Evolutionary conservation across 345 rosid genomes (phyloP), one percentile per base, ranked within the genome.

Genomic region (Syzygium aromaticum): DNA sequence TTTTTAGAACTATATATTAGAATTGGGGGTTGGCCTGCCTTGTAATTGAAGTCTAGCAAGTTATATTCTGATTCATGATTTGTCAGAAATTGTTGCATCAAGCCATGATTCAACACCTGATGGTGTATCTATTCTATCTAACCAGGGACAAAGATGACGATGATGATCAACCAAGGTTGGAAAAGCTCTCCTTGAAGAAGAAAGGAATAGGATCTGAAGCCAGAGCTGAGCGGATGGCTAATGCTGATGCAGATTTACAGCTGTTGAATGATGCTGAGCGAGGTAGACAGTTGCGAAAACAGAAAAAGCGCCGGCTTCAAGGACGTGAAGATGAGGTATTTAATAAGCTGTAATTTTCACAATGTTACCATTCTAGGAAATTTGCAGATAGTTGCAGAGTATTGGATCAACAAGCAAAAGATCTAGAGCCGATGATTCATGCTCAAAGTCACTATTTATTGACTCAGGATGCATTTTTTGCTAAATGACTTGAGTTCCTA

Each of bases 151-250:
- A 89, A 87, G 86, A 21, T 87, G 87, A 86, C 84, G 94, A 93
- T 87, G 96, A 95, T 90, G 97, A 95, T 84, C 93, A 92, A 88
- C 94, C 95, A 87, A 94, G 90, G 91, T 90, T 94, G 89, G 97
- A 96, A 89, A 96, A 96, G 92, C 89, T 96, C 86, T 95, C 95
- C 52, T 87, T 96, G 91, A 96, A 95, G 94, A 96, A 94, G 91
- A 98, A 92, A 89, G 98, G 99, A 88, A 88, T 95, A 84, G 99
- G 99, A 84, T 98, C 99, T 87, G 98, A 96, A 91, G 98, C 94
- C 88, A 94, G 95, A 92, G 93, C 97, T 88, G 96, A 96, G 87
- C 94, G 91, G 77, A 87, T 94, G 89, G 98, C 94, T 88, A 95
- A 92, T 86, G 94, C 96, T 84, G 96, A 96, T 93, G 86, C 88